Percentiles rank a stretch among this genome's conserved stretches.
phyloP scores from a whole-genome alignment of 2,329 filamentous ascomycete genomes.

The Phialophora verrucosa region DNA sequence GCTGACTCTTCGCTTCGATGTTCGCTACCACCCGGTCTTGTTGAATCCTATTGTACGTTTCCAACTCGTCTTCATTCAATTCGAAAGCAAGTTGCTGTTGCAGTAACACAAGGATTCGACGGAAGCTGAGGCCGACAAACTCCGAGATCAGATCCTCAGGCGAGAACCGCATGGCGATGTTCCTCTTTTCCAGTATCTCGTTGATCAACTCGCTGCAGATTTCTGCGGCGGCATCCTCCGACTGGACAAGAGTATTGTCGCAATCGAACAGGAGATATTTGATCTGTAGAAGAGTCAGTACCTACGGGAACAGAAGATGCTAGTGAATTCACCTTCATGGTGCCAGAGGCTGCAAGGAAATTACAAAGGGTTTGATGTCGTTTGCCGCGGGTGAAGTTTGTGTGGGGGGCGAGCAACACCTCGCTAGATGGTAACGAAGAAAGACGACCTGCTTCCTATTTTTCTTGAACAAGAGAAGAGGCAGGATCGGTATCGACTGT shows the following conservation, averaged over 20 bases:
- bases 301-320: not conserved
- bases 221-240: slow-evolving; percentile 88
- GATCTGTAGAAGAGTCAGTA: slow-evolving; percentile 56
- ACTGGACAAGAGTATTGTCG: slow-evolving; percentile 91
- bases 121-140: slow-evolving; percentile 94
- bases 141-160: slow-evolving; percentile 78
- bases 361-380: not conserved
- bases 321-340: not conserved
- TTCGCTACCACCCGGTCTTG: slow-evolving; percentile 84
- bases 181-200: slow-evolving; percentile 73
- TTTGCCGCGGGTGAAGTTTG: not conserved
- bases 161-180: slow-evolving; percentile 73
- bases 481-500: not conserved
- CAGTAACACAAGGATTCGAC: slow-evolving; percentile 81
- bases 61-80: slow-evolving; percentile 70
- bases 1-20: slow-evolving; percentile 69
- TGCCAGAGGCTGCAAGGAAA: not conserved
- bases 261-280: slow-evolving; percentile 74
- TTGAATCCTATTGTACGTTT: slow-evolving; percentile 75
- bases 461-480: not conserved
- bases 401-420: not conserved
- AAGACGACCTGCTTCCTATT: not conserved
- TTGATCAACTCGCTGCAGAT: slow-evolving; percentile 90
- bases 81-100: slow-evolving; percentile 76
- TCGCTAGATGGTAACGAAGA: not conserved